These are phyloP conservation scores for Emydomyces testavorans DNA, from an alignment of 2,329 filamentous ascomycete genomes.

Conservation along the genomic window DNA sequence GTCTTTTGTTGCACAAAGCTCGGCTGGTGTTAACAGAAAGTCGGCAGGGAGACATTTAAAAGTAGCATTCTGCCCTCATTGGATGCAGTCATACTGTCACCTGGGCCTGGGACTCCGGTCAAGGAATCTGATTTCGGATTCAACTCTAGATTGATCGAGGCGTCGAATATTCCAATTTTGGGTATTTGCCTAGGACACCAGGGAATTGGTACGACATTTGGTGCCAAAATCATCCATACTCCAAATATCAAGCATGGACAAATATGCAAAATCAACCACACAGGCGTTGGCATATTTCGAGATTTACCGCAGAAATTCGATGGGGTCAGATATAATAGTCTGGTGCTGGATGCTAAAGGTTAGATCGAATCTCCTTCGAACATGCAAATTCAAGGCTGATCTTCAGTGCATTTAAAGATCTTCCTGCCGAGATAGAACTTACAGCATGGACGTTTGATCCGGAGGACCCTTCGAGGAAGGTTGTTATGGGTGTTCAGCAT, in stretches of 20 bases:
- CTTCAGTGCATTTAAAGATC: constrained; percentile 2
- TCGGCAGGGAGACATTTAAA: constrained; percentile 28
- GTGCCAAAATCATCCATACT: constrained; percentile 54
- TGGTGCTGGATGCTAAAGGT: constrained; percentile 14
- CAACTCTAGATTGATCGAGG: constrained; percentile 64
- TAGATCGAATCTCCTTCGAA: neutral
- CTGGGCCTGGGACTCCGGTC: constrained; percentile 73
- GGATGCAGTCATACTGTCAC: constrained; percentile 79
- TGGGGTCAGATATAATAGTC: constrained; percentile 16
- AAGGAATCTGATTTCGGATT: constrained; percentile 67
- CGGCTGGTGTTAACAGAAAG: neutral
- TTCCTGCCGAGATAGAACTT: constrained; percentile 12
- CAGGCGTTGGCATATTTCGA: constrained; percentile 52
- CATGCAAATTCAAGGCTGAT: neutral
- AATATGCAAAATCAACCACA: constrained; percentile 55
- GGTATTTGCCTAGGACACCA: constrained; percentile 88
- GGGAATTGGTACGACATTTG: constrained; percentile 59
- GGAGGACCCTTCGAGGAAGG: constrained; percentile 10
- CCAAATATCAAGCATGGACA: constrained; percentile 71
- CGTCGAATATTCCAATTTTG: constrained; percentile 59
- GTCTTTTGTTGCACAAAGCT: neutral
- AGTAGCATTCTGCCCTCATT: constrained; percentile 47
- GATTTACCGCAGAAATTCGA: constrained; percentile 34
- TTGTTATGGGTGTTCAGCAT: constrained; percentile 15
- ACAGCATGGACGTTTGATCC: constrained; percentile 16